phyloP scores from a whole-genome alignment of 352 stramenopile genomes.

The Globisporangium cystogenes region DNA sequence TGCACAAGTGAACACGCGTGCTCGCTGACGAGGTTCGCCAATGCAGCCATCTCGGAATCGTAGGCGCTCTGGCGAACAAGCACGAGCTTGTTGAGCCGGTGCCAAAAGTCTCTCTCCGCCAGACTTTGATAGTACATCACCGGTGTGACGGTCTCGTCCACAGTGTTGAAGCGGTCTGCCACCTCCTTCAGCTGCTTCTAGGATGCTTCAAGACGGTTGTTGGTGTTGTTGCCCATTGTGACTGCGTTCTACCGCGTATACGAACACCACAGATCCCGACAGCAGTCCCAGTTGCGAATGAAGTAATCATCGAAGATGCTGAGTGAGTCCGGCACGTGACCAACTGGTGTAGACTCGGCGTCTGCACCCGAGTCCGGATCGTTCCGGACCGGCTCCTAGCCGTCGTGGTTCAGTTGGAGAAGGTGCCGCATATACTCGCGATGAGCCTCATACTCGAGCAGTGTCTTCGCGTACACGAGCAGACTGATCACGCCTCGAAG shows the following conservation, averaged over 20 bases:
- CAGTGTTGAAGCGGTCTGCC: slow-evolving; percentile 9
- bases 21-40: slow-evolving; percentile 16
- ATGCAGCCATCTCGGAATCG: slow-evolving; percentile 11
- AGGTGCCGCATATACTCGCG: slow-evolving; percentile 10
- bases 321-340: neutral
- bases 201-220: slow-evolving; percentile 21
- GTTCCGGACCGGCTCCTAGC: neutral
- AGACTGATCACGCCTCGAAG: slow-evolving; percentile 8
- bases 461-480: slow-evolving; percentile 14
- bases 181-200: slow-evolving; percentile 22
- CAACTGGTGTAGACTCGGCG: neutral
- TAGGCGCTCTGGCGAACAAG: slow-evolving; percentile 11
- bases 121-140: slow-evolving; percentile 17
- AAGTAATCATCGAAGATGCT: slow-evolving; percentile 17
- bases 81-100: slow-evolving; percentile 9
- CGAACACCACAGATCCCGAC: slow-evolving; percentile 12
- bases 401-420: slow-evolving; percentile 1
- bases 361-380: neutral
- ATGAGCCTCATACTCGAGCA: slow-evolving; percentile 2
- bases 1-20: slow-evolving; percentile 18
- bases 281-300: slow-evolving; percentile 19
- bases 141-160: slow-evolving; percentile 15
- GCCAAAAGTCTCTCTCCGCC: slow-evolving; percentile 11
- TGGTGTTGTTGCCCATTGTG: slow-evolving; percentile 20
- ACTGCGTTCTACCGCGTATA: slow-evolving; percentile 11